Evolutionary conservation across 345 rosid genomes (phyloP).

Genomic region (Camelina hispida): DNA sequence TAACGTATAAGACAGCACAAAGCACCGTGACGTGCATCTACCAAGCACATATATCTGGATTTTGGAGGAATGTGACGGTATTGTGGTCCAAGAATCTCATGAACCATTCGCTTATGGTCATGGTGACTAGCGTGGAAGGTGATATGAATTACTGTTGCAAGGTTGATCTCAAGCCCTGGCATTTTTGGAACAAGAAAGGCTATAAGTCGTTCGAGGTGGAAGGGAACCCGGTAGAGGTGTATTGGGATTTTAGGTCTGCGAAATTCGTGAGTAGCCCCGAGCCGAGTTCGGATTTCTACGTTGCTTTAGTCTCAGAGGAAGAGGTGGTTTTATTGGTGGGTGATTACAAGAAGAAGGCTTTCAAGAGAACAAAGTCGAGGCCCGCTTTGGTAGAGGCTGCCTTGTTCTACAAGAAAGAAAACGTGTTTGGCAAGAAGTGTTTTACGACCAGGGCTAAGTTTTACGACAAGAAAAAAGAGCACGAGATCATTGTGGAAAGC

Average conservation of each 20-base stretch:
- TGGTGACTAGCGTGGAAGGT: slow-evolving; percentile 61
- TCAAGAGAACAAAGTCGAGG: slow-evolving; percentile 78
- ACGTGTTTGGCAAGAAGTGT: slow-evolving; percentile 77
- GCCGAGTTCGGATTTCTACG: slow-evolving; percentile 75
- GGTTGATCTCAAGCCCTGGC: slow-evolving; percentile 91
- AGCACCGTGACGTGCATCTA: slow-evolving; percentile 76
- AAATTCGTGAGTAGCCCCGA: slow-evolving; percentile 83
- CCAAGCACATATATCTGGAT: slow-evolving; percentile 64
- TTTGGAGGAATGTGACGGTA: slow-evolving; percentile 65
- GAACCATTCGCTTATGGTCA: slow-evolving; percentile 68
- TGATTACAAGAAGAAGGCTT: slow-evolving; percentile 84
- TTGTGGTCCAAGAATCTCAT: slow-evolving; percentile 77
- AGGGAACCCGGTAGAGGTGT: slow-evolving; percentile 61
- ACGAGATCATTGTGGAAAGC: slow-evolving; percentile 82
- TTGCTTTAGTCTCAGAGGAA: slow-evolving; percentile 77
- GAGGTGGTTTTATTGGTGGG: slow-evolving; percentile 86
- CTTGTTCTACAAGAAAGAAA: slow-evolving; percentile 77
- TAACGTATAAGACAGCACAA: slow-evolving; percentile 59
- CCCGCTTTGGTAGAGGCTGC: slow-evolving; percentile 71
- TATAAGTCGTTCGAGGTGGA: slow-evolving; percentile 66
- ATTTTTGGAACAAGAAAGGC: slow-evolving; percentile 87
- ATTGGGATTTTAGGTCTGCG: slow-evolving; percentile 86
- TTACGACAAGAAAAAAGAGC: slow-evolving; percentile 65
- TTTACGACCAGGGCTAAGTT: slow-evolving; percentile 77
- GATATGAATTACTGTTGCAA: slow-evolving; percentile 58